A percentile compares a stretch with the other conserved stretches of the same genome.
These are phyloP conservation scores for Pichia insulana DNA, from an alignment of 805 yeast species.

Conservation along the genomic window DNA sequence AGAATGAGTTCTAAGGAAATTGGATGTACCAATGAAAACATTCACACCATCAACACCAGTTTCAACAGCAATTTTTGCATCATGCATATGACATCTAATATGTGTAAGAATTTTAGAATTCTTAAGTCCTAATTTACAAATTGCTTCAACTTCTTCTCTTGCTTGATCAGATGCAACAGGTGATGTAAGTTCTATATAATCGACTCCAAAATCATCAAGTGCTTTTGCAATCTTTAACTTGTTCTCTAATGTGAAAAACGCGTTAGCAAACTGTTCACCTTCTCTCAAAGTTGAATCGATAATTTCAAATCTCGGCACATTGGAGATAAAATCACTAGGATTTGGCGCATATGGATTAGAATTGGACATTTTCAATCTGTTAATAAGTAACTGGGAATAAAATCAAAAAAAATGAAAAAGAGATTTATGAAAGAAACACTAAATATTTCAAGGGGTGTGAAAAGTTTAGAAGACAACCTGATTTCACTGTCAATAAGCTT, in stretches of 20 bases:
- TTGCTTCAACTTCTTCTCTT: slow-evolving; percentile 48
- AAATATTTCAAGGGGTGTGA: too few relatives aligned
- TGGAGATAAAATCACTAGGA: slow-evolving; percentile 48
- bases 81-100: slow-evolving; percentile 55
- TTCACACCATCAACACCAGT: slow-evolving; percentile 59
- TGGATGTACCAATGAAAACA: slow-evolving; percentile 53
- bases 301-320: slow-evolving; percentile 43
- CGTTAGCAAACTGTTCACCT: slow-evolving; percentile 57
- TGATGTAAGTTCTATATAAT: slow-evolving; percentile 50
- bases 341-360: slow-evolving; percentile 52
- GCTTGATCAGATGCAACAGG: slow-evolving; percentile 55
- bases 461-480: too few relatives aligned
- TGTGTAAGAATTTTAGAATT: slow-evolving; percentile 48
- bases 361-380: not conserved
- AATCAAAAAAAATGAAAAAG: not conserved
- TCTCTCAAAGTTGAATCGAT: slow-evolving; percentile 54
- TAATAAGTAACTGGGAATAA: not conserved
- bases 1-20: slow-evolving; percentile 45
- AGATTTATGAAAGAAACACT: too few relatives aligned
- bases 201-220: slow-evolving; percentile 52
- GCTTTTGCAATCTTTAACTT: slow-evolving; percentile 54
- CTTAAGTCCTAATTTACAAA: slow-evolving; percentile 49
- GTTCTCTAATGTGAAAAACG: slow-evolving; percentile 49
- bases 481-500: too few relatives aligned
- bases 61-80: slow-evolving; percentile 51